Conservation (phyloP, 2,329 filamentous ascomycete genomes). For the Geoglossum cookeanum region DNA sequence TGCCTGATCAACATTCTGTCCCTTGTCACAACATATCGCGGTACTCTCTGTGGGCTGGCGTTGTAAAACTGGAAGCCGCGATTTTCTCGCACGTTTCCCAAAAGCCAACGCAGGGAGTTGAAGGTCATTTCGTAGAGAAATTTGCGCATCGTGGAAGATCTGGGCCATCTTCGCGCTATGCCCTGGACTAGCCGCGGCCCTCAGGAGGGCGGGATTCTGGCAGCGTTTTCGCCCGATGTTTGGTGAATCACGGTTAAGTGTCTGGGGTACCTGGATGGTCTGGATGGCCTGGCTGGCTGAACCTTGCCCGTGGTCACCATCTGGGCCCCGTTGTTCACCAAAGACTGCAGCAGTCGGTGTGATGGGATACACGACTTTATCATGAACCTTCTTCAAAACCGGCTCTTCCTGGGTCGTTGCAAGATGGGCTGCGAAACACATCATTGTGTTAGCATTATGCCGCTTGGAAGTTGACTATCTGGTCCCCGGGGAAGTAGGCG, state of each 20-base stretch:
- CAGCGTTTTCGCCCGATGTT: background rate
- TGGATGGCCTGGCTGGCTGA: background rate
- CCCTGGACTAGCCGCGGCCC: background rate
- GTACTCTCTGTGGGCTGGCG: background rate
- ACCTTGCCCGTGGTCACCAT: background rate
- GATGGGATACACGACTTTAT: background rate
- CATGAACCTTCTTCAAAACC: background rate
- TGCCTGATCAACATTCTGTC: background rate
- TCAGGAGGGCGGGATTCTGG: background rate
- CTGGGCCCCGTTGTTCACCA: background rate
- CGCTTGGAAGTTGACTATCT: background rate
- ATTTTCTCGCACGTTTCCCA: background rate
- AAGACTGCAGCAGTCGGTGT: background rate
- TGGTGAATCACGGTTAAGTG: background rate
- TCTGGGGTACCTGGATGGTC: background rate
- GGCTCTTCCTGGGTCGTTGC: background rate
- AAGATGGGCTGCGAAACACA: background rate
- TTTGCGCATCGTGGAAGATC: conserved; percentile 1
- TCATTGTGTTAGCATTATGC: background rate
- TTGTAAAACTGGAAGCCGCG: background rate
- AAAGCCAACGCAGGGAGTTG: background rate
- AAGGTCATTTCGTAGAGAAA: background rate
- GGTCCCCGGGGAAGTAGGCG: too few relatives aligned
- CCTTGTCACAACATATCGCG: background rate
- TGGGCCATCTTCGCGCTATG: conserved; percentile 3